Percentiles rank a stretch among this genome's conserved stretches.
Evolutionary conservation across 345 rosid species (phyloP).

Genomic region (Alliaria petiolata): DNA sequence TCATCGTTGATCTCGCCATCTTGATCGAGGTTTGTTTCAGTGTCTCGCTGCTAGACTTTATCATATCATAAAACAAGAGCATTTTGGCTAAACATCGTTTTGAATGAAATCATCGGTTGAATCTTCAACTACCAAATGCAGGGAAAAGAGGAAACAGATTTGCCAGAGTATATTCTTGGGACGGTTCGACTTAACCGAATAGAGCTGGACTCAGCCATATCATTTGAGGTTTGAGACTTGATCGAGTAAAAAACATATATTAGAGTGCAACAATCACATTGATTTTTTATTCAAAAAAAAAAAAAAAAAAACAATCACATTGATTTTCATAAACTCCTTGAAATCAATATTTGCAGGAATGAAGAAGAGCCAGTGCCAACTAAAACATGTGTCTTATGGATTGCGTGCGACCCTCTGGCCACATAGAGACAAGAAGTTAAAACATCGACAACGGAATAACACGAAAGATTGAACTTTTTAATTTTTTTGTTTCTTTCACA

Average conservation of each 20-base stretch:
- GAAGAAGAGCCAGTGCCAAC: background rate
- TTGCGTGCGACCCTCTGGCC: background rate
- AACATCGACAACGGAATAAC: background rate
- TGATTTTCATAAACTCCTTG: background rate
- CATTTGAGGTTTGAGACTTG: constrained; percentile 46
- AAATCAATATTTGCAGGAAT: constrained; percentile 7
- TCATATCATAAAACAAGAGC: too few relatives aligned
- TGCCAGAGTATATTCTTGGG: constrained; percentile 95
- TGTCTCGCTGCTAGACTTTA: background rate
- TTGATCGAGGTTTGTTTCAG: constrained; percentile 69
- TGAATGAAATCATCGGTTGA: background rate
- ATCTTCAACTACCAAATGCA: constrained; percentile 35
- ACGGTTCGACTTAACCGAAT: constrained; percentile 83
- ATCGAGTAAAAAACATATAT: background rate
- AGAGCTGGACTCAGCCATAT: constrained; percentile 62
- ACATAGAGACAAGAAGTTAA: background rate
- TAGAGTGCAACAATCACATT: too few relatives aligned
- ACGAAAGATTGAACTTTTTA: background rate
- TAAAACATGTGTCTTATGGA: background rate
- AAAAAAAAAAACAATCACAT: too few relatives aligned
- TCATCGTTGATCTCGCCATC: constrained; percentile 93
- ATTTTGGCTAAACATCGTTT: background rate
- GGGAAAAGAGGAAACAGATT: constrained; percentile 77
- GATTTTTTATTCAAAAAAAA: too few relatives aligned
- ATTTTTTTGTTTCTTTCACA: background rate